phyloP scores from a whole-genome alignment of 768 basidiomycete genomes.

The Pleurotus sapidus region DNA sequence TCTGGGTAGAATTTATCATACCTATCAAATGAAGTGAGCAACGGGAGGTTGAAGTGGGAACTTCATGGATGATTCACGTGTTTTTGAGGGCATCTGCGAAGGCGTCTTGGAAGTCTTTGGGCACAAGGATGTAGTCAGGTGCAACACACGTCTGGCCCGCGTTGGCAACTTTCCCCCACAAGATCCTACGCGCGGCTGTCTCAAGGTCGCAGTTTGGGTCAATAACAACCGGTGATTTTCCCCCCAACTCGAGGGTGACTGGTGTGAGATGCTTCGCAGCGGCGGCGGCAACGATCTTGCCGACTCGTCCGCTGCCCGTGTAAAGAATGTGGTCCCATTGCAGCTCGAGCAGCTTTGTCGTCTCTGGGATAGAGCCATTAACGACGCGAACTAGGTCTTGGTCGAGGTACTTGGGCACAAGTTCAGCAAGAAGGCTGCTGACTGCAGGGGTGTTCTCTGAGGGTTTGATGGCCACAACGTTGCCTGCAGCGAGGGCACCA shows the following conservation, averaged over 20 bases:
- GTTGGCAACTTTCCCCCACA: constrained; percentile 83
- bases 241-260: constrained; percentile 45
- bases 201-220: constrained; percentile 69
- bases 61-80: constrained; percentile 25
- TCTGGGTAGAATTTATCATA: constrained; percentile 55
- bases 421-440: constrained; percentile 58
- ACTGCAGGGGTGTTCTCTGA: constrained; percentile 64
- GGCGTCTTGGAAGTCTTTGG: constrained; percentile 39
- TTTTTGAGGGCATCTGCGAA: constrained; percentile 43
- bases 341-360: constrained; percentile 69
- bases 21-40: constrained; percentile 23
- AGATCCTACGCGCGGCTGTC: constrained; percentile 61
- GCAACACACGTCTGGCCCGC: constrained; percentile 77
- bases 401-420: constrained; percentile 78
- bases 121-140: constrained; percentile 53
- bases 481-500: constrained; percentile 80
- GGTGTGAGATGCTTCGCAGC: constrained; percentile 80
- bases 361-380: constrained; percentile 65
- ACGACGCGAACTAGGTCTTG: constrained; percentile 60
- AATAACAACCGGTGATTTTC: constrained; percentile 75
- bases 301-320: constrained; percentile 57
- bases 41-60: neutral
- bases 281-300: constrained; percentile 62
- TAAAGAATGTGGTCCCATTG: constrained; percentile 54
- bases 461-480: constrained; percentile 69